phyloP scores from a whole-genome alignment of 73 alveolate species.

The Paraurostyla sp. region DNA sequence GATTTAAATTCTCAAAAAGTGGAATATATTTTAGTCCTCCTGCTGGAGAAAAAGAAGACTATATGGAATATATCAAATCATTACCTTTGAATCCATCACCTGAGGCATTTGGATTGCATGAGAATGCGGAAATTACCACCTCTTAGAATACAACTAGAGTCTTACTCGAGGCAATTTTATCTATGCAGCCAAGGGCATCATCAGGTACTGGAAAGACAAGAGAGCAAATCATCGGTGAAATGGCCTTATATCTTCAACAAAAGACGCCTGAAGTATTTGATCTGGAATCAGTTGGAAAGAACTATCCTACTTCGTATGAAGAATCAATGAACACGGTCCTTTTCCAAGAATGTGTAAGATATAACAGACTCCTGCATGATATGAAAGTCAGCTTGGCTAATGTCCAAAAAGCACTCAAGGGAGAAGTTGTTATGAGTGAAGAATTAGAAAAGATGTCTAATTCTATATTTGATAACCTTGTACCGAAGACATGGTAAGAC shows the following conservation, averaged over 20 bases:
- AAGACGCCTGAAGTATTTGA: conserved; percentile 98
- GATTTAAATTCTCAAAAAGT: conserved; percentile 95
- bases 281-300: conserved; percentile 92
- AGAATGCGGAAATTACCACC: conserved; percentile 99
- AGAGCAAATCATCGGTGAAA: conserved; percentile 95
- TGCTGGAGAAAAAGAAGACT: conserved; percentile 97
- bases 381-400: conserved; percentile 91
- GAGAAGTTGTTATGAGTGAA: conserved; percentile 99
- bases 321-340: conserved; percentile 99
- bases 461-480: conserved; percentile 97
- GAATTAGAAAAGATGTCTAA: conserved; percentile 99
- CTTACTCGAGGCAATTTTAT: conserved; percentile 92
- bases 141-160: conserved; percentile 96
- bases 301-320: conserved; percentile 97
- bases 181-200: conserved; percentile 97
- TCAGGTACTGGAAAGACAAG: conserved; percentile 96
- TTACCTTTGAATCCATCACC: conserved; percentile 99
- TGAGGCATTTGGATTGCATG: conserved; percentile 99
- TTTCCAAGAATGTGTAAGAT: conserved; percentile 96
- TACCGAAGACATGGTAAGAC: conserved; percentile 97
- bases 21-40: conserved; percentile 97
- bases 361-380: conserved; percentile 89
- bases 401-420: conserved; percentile 96
- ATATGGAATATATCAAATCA: conserved; percentile 95
- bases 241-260: conserved; percentile 85